These are phyloP conservation scores for Cystobasidium tubakii DNA, from an alignment of 768 basidiomycete genomes.

Conservation along the genomic window DNA sequence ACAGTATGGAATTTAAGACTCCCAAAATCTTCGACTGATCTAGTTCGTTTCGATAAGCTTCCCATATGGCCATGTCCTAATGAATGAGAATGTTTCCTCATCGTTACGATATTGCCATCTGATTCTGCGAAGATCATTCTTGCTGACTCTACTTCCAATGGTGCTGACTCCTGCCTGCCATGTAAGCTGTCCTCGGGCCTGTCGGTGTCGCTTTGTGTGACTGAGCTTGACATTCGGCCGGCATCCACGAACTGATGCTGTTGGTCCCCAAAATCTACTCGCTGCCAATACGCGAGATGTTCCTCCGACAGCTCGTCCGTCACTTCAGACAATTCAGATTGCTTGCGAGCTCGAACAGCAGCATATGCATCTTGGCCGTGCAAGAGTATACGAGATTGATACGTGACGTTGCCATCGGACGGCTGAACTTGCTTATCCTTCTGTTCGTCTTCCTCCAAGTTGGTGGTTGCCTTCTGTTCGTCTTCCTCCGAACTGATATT, in stretches of 20 bases:
- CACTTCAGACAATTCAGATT: constrained; percentile 1
- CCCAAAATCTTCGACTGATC: constrained; percentile 12
- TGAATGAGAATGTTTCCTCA: background rate
- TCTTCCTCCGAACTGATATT: background rate
- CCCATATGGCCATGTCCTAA: background rate
- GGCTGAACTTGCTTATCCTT: background rate
- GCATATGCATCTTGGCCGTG: constrained; percentile 5
- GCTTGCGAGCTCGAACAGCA: constrained; percentile 2
- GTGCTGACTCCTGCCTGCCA: background rate
- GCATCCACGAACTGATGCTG: too few species aligned
- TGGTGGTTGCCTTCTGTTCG: too few species aligned
- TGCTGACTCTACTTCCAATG: background rate
- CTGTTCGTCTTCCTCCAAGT: too few species aligned
- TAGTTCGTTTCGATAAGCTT: background rate
- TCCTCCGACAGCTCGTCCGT: constrained; percentile 2
- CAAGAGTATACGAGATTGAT: constrained; percentile 4
- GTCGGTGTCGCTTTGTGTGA: too few species aligned
- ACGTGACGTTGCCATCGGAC: background rate
- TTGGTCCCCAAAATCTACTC: background rate
- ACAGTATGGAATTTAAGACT: constrained; percentile 2
- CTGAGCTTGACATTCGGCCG: too few species aligned
- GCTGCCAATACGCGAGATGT: constrained; percentile 5
- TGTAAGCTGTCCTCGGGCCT: too few species aligned
- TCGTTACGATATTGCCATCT: constrained; percentile 18
- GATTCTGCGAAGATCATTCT: constrained; percentile 1